A percentile compares a stretch with the other conserved stretches of the same genome.
Evolutionary conservation across 1,139 yeast genomes (phyloP).

Genomic region (Suhomyces ambrosiae): DNA sequence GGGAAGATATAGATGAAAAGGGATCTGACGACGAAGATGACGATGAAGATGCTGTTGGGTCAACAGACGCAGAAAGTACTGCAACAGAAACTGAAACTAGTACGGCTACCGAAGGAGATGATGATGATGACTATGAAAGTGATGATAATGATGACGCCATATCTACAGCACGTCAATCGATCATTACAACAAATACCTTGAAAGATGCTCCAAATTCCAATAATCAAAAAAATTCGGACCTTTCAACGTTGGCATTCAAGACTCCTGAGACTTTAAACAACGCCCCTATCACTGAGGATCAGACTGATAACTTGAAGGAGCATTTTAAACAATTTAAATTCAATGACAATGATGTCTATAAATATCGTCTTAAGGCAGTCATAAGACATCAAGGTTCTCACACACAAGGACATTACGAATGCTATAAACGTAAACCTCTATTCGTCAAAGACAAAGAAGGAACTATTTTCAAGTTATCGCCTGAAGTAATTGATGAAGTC

Average conservation of each 20-base stretch:
- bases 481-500: conserved; percentile 41
- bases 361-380: conserved; percentile 67
- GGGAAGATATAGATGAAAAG: conserved; percentile 44
- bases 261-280: conserved; percentile 36
- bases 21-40: conserved; percentile 34
- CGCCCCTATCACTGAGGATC: conserved; percentile 45
- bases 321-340: conserved; percentile 46
- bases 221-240: conserved; percentile 19
- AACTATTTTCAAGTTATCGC: conserved; percentile 49
- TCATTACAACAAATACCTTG: conserved; percentile 18
- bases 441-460: conserved; percentile 55
- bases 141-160: conserved; percentile 23
- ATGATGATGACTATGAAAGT: conserved; percentile 23
- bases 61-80: conserved; percentile 21
- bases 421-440: conserved; percentile 70
- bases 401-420: conserved; percentile 86
- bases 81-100: conserved; percentile 15
- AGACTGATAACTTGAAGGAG: conserved; percentile 38
- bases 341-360: conserved; percentile 47
- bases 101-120: conserved; percentile 25
- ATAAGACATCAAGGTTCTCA: conserved; percentile 90
- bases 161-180: conserved; percentile 19
- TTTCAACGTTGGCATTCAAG: conserved; percentile 15
- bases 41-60: conserved; percentile 33
- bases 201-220: conserved; percentile 14